Base-by-base conservation (phyloP, 2,329 filamentous ascomycete genomes). In the Diaporthe vaccinii region DNA sequence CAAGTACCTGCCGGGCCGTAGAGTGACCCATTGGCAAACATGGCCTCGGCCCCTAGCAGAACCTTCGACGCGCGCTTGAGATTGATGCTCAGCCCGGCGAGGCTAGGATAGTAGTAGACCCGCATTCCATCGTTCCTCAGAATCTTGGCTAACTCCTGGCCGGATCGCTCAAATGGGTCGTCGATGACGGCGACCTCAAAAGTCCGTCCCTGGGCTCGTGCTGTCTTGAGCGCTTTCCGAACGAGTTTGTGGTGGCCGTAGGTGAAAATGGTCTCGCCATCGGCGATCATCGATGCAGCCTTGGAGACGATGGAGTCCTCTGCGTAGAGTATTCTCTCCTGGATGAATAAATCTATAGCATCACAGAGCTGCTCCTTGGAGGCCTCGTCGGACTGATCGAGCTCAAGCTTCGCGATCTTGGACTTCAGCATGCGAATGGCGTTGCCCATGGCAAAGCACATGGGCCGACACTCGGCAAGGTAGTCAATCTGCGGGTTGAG, bases 371-470 rank as follows among this genome's bases (percentile, higher is more conserved):
- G 87, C 74, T 92, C 89, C 85, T 98, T 98, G 36, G 96, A 96
- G 65, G 94, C 92, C 28, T 91, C 86, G 82, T 99, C 96, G 41
- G 94, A 92, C 2, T 93, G 91, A 79, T 96, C 94, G 55, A 96
- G 95, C 80, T 98, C 95, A 75, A 98, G 93, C 79, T 95, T 95
- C 80, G 95, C 94, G 82, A 99, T 96, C 80, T 95, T 92, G 65
- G 98, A 91, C 87, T 99, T 99, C 68, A 99, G 89, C 89, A 95
- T 96, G 73, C 97, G 92, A 82, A 99, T 98, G 49, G 95, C 95
- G 83, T 98, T 99, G 76, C 97, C 97, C 93, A 98, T 98, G 77
- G 95, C 95, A 84, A 98, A 97, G 78, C 95, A 97, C 85, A 99
- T 94, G 46, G 97, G 96, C n/a, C 97, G 93, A 82, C 96, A 98